Conservation (phyloP, 2,329 filamentous ascomycete genomes). For the Amesomyces nigricolor region DNA sequence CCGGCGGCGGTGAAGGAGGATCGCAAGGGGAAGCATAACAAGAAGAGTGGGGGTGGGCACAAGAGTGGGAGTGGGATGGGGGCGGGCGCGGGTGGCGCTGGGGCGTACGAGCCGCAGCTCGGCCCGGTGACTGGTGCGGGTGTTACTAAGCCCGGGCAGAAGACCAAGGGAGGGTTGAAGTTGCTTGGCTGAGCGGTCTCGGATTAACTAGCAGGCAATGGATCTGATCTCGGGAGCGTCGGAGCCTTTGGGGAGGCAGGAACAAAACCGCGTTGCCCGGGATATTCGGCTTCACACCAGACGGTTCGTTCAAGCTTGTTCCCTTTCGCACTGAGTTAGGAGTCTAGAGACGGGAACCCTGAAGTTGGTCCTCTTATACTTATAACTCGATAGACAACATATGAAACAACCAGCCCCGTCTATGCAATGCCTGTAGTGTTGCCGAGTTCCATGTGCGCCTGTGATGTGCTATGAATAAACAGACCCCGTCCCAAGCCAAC, state of each 20-base stretch:
- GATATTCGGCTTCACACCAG: too few relatives aligned
- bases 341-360: too few relatives aligned
- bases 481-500: background rate
- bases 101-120: constrained; percentile 44
- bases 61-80: constrained; percentile 31
- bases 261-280: too few relatives aligned
- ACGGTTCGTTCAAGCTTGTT: too few relatives aligned
- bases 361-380: too few relatives aligned
- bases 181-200: constrained; percentile 46
- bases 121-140: constrained; percentile 47
- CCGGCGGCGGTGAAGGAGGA: constrained; percentile 63
- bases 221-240: background rate
- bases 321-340: too few relatives aligned
- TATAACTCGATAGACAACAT: background rate
- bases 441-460: background rate
- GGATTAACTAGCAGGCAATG: background rate
- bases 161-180: constrained; percentile 61
- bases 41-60: constrained; percentile 30
- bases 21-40: constrained; percentile 46
- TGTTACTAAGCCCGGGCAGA: constrained; percentile 57
- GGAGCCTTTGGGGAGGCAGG: too few relatives aligned
- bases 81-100: constrained; percentile 21
- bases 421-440: background rate
- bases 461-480: background rate
- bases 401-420: background rate